Evolutionary conservation across 768 basidiomycete genomes (phyloP).

Genomic region (Nevesoporus exiguus): DNA sequence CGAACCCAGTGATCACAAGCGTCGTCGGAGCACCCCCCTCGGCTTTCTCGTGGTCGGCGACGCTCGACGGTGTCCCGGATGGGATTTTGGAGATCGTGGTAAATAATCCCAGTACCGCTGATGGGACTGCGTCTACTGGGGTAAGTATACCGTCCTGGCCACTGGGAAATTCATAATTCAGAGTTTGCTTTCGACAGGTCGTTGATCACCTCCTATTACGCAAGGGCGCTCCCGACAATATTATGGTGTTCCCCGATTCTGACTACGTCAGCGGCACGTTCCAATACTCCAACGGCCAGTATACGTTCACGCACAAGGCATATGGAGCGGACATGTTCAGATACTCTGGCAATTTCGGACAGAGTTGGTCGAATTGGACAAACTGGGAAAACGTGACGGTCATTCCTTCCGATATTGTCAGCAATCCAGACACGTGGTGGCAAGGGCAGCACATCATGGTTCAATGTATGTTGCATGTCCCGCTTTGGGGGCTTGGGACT

Average conservation of each 20-base stretch:
- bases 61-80: conserved; percentile 71
- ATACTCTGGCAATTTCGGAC: conserved; percentile 83
- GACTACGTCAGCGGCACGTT: conserved; percentile 72
- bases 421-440: conserved; percentile 58
- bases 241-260: conserved; percentile 81
- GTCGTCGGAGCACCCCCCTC: conserved; percentile 58
- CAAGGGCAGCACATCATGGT: conserved; percentile 80
- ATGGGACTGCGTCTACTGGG: conserved; percentile 46
- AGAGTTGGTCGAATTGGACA: conserved; percentile 79
- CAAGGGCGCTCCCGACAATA: conserved; percentile 71
- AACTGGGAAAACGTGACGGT: conserved; percentile 72
- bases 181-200: conserved; percentile 36
- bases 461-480: conserved; percentile 58
- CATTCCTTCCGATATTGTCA: conserved; percentile 58
- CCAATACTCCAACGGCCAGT: conserved; percentile 56
- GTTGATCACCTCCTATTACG: conserved; percentile 76
- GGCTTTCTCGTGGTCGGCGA: conserved; percentile 70
- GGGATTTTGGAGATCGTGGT: conserved; percentile 77
- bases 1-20: conserved; percentile 44
- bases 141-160: conserved; percentile 38
- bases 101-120: conserved; percentile 46
- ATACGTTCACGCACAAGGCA: conserved; percentile 77
- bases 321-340: conserved; percentile 85
- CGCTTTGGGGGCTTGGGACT: neutral
- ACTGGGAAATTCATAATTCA: neutral